Evolutionary conservation across 2,329 filamentous ascomycete species (phyloP).

Genomic region (Sclerotinia sclerotiorum): DNA sequence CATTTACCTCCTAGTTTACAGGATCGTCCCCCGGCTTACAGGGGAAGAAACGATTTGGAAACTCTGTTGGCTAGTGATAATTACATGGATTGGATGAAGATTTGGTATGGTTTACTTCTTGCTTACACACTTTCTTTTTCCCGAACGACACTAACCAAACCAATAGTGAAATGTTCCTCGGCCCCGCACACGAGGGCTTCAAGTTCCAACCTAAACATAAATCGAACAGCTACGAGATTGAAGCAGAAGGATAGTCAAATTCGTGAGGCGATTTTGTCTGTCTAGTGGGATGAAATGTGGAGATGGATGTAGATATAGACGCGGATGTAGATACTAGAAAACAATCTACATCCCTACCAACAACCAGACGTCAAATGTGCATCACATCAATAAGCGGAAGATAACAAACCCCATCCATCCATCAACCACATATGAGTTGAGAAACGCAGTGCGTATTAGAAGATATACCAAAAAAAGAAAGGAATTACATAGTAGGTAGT

Average conservation of each 20-base stretch:
- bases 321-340: neutral
- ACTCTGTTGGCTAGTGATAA: conserved; percentile 87
- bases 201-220: conserved; percentile 98
- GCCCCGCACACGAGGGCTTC: conserved; percentile 85
- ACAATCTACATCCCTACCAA: neutral
- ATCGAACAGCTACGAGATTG: conserved; percentile 84
- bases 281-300: too few relatives aligned
- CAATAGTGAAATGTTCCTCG: conserved; percentile 91
- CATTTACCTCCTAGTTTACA: conserved; percentile 84
- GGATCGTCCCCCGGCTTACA: conserved; percentile 82
- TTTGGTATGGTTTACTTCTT: conserved; percentile 64
- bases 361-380: neutral
- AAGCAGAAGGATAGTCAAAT: conserved; percentile 61
- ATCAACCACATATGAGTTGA: neutral
- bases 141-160: neutral
- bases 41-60: conserved; percentile 85
- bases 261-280: neutral
- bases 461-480: too few relatives aligned
- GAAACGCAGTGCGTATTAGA: neutral
- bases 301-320: too few relatives aligned
- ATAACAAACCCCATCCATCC: neutral
- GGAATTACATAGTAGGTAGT: neutral
- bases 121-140: neutral
- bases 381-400: neutral
- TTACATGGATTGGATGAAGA: conserved; percentile 98